These are phyloP conservation scores for Dactylellina haptotyla DNA, from an alignment of 2,329 filamentous ascomycete genomes.

Conservation along the genomic window DNA sequence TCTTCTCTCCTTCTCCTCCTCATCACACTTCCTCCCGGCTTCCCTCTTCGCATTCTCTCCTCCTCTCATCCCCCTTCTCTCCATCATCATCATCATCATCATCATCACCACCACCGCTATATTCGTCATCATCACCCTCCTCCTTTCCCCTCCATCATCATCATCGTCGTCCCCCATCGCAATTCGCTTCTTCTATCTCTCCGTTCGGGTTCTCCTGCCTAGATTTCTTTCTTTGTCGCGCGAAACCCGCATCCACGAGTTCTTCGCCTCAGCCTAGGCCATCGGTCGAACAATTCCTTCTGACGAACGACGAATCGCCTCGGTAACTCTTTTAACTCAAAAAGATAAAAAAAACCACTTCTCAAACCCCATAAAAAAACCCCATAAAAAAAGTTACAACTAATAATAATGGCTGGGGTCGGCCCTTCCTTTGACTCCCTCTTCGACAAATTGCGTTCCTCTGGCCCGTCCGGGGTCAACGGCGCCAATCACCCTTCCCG, in stretches of 20 bases:
- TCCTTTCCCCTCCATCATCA: conserved; percentile 48
- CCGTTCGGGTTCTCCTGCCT: too few relatives aligned
- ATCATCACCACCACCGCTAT: conserved; percentile 34
- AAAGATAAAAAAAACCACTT: too few relatives aligned
- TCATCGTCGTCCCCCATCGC: conserved; percentile 41
- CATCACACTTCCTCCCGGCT: conserved; percentile 15
- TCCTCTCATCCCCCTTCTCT: conserved; percentile 51
- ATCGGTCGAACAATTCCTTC: too few relatives aligned
- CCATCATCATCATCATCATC: conserved; percentile 51
- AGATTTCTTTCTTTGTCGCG: too few relatives aligned
- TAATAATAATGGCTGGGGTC: conserved; percentile 30
- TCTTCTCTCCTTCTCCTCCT: conserved; percentile 32
- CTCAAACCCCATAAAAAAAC: too few relatives aligned
- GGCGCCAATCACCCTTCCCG: conserved; percentile 22
- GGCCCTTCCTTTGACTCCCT: conserved; percentile 43
- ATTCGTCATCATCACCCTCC: conserved; percentile 45
- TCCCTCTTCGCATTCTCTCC: conserved; percentile 54
- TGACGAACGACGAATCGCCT: too few relatives aligned
- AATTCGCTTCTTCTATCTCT: too few relatives aligned
- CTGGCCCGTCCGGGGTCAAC: conserved; percentile 3
- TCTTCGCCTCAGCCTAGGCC: conserved; percentile 32
- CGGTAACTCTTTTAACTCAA: too few relatives aligned
- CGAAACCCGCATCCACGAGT: too few relatives aligned
- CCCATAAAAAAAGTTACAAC: too few relatives aligned
- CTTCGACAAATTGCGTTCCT: conserved; percentile 43